A percentile compares a stretch with the other conserved stretches of the same genome.
These are phyloP conservation scores for Digitaria exilis DNA, from an alignment of 202 grass and related monocot genomes.

Conservation along the genomic window DNA sequence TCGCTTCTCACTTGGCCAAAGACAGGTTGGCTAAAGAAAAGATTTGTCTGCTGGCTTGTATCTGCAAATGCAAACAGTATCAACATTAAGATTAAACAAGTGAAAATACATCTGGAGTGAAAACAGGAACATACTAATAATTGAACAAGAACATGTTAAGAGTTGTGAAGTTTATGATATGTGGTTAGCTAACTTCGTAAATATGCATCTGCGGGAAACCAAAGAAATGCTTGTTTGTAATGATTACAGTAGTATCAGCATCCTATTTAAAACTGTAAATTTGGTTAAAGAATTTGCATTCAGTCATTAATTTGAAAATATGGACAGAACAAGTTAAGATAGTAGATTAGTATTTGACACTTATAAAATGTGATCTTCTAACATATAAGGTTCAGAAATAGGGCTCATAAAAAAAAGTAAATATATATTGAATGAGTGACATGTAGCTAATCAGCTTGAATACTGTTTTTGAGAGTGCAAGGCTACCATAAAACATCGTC, in stretches of 20 bases:
- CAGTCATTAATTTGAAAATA: background rate
- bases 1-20: conserved; percentile 43
- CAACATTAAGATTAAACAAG: background rate
- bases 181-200: background rate
- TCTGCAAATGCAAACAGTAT: conserved; percentile 41
- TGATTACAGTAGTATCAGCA: background rate
- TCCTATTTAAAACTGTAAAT: background rate
- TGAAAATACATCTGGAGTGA: background rate
- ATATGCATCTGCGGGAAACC: background rate
- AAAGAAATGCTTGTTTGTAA: background rate
- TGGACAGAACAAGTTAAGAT: background rate
- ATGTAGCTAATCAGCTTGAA: background rate
- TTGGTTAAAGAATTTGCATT: background rate
- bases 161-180: background rate
- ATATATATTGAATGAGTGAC: background rate
- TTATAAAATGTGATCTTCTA: background rate
- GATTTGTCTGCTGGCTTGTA: conserved; percentile 51
- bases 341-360: background rate
- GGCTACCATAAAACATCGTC: conserved; percentile 48
- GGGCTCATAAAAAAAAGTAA: background rate
- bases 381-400: background rate
- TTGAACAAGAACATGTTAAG: background rate
- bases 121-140: too few relatives aligned
- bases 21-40: conserved; percentile 50
- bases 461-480: background rate